phyloP scores from a whole-genome alignment of 768 basidiomycete species.

The Trametes maxima region DNA sequence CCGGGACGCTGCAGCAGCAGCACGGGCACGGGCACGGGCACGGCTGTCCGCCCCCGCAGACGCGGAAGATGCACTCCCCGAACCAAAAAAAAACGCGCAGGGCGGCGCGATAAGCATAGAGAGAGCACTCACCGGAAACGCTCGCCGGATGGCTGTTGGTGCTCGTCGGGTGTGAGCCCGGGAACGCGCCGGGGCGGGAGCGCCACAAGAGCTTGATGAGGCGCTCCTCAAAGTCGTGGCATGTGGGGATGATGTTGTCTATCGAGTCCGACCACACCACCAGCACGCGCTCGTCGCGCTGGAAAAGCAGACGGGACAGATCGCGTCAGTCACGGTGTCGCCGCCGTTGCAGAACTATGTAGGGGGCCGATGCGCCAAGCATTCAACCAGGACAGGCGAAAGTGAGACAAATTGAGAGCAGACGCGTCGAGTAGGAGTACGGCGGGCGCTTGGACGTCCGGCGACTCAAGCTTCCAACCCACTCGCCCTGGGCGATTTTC shows the following conservation, averaged over 20 bases:
- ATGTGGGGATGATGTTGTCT: conserved; percentile 67
- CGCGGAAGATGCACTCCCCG: neutral
- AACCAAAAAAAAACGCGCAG: neutral
- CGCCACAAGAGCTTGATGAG: conserved; percentile 61
- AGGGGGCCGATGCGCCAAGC: no score
- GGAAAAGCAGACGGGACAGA: no score
- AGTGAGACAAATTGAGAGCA: no score
- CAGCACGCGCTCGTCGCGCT: conserved; percentile 84
- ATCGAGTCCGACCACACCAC: conserved; percentile 85
- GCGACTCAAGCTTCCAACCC: neutral
- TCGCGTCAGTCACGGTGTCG: neutral
- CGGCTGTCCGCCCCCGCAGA: neutral
- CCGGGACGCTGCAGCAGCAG: no score
- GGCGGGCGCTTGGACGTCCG: no score
- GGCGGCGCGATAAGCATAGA: neutral
- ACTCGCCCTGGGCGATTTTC: neutral
- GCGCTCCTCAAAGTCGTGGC: conserved; percentile 56
- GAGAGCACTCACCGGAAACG: conserved; percentile 19
- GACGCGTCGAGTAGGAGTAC: no score
- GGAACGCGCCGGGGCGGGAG: conserved; percentile 36
- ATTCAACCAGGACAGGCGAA: no score
- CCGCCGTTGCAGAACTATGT: no score
- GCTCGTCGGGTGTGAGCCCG: conserved; percentile 32
- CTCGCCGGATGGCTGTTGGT: conserved; percentile 27
- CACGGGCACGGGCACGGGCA: no score